These are phyloP conservation scores for Auricularia cornea DNA, from an alignment of 768 basidiomycete genomes.

Conservation along the genomic window DNA sequence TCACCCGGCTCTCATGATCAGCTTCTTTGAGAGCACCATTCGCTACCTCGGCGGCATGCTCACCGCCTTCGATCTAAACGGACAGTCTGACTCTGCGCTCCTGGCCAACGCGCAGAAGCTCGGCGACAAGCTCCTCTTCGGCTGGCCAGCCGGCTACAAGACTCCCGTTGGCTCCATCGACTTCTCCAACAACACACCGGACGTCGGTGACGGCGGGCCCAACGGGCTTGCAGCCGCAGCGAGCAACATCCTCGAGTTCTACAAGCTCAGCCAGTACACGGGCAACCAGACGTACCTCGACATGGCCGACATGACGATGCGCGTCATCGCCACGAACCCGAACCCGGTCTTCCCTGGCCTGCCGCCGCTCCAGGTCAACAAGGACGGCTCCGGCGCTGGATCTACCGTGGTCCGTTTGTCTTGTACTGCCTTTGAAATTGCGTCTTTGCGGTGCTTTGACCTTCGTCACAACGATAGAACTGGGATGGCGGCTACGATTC, in stretches of 20 bases:
- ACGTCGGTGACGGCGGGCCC: not conserved
- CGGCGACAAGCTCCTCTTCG: not conserved
- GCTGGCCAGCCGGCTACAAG: not conserved
- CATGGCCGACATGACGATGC: constrained; percentile 44
- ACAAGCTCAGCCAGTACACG: constrained; percentile 44
- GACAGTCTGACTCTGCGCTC: not conserved
- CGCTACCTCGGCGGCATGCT: not conserved
- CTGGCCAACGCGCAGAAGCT: not conserved
- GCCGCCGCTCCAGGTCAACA: constrained; percentile 47
- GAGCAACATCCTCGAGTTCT: not conserved
- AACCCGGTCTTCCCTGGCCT: constrained; percentile 32
- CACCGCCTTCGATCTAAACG: not conserved
- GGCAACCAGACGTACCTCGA: constrained; percentile 51
- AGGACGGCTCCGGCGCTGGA: constrained; percentile 40
- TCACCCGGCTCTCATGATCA: not conserved
- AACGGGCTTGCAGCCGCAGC: not conserved
- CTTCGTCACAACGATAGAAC: constrained; percentile 31
- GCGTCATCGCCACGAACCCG: constrained; percentile 34
- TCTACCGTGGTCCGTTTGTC: constrained; percentile 48
- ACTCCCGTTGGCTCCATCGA: not conserved
- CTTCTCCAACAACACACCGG: not conserved
- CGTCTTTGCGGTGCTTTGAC: not conserved
- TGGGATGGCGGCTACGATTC: constrained; percentile 67
- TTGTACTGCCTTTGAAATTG: too few relatives aligned
- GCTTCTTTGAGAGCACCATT: not conserved